These are phyloP conservation scores for Phytophthora lateralis DNA, from an alignment of 352 stramenopile genomes.

Conservation along the genomic window DNA sequence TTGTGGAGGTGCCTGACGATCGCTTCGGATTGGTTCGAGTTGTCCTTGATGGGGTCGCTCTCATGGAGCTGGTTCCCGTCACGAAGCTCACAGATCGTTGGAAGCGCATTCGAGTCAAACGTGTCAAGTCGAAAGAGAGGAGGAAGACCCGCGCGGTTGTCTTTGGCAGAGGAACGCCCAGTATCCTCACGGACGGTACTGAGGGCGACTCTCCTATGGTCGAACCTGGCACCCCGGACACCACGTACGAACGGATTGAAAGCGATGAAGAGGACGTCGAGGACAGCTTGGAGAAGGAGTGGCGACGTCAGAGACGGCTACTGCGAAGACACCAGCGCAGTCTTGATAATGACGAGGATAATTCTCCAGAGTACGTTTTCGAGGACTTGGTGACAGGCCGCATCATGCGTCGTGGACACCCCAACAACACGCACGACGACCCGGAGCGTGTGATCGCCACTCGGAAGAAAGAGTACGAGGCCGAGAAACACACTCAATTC, in stretches of 20 bases:
- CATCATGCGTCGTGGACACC: constrained; percentile 35
- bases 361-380: constrained; percentile 52
- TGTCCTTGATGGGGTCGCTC: constrained; percentile 58
- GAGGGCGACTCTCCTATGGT: constrained; percentile 25
- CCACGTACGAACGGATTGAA: constrained; percentile 37
- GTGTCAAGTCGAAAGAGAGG: constrained; percentile 32
- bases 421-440: constrained; percentile 27
- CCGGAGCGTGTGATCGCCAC: constrained; percentile 42
- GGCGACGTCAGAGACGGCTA: constrained; percentile 24
- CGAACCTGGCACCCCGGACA: constrained; percentile 34
- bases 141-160: constrained; percentile 52
- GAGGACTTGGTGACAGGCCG: constrained; percentile 60
- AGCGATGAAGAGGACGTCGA: constrained; percentile 42
- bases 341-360: constrained; percentile 3
- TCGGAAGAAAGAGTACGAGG: constrained; percentile 46
- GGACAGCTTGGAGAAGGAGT: constrained; percentile 28
- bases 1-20: constrained; percentile 54
- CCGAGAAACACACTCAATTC: constrained; percentile 38
- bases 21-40: constrained; percentile 68
- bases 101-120: constrained; percentile 60
- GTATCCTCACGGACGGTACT: constrained; percentile 10
- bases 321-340: constrained; percentile 8
- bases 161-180: constrained; percentile 42
- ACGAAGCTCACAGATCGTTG: constrained; percentile 67
- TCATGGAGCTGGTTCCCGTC: constrained; percentile 56